These are phyloP conservation scores for Sporothrix mexicana DNA, from an alignment of 2,329 filamentous ascomycete species.

Conservation along the genomic window DNA sequence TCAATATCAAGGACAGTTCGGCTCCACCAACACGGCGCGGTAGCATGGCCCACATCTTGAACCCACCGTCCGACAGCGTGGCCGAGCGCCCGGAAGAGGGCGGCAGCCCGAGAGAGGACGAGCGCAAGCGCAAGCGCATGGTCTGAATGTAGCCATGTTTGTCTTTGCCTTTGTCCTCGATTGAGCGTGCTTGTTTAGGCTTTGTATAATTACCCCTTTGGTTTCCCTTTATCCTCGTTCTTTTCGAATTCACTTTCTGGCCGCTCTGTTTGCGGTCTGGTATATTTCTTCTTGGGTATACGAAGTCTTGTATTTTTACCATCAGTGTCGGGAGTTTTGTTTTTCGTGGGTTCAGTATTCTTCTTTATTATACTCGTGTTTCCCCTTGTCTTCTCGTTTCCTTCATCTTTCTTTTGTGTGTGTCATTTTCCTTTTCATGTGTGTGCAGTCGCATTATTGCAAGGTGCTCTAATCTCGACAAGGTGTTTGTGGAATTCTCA, in stretches of 20 bases:
- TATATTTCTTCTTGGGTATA: not conserved
- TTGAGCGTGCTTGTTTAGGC: not conserved
- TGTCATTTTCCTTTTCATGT: no score
- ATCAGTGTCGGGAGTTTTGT: not conserved
- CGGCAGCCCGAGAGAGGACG: slow-evolving; percentile 60
- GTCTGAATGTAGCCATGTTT: slow-evolving; percentile 44
- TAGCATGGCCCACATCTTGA: slow-evolving; percentile 69
- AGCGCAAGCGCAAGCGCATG: slow-evolving; percentile 67
- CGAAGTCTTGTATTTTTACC: slow-evolving; percentile 8
- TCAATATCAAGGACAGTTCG: slow-evolving; percentile 60
- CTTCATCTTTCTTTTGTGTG: no score
- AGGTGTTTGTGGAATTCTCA: not conserved
- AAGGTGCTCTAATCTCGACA: not conserved
- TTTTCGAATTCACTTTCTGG: not conserved
- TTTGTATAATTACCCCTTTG: not conserved
- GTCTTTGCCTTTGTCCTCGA: not conserved
- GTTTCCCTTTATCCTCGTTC: not conserved
- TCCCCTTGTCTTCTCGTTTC: not conserved
- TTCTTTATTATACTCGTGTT: not conserved
- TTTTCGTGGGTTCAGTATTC: not conserved
- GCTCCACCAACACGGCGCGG: slow-evolving; percentile 62
- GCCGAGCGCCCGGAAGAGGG: slow-evolving; percentile 63
- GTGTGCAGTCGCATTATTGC: not conserved
- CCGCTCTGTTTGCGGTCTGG: no score
- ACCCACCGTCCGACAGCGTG: slow-evolving; percentile 58